A percentile compares a stretch with the other conserved stretches of the same genome.
These are phyloP conservation scores for Candida buenavistaensis DNA, from an alignment of 1,139 yeast genomes.

Conservation along the genomic window DNA sequence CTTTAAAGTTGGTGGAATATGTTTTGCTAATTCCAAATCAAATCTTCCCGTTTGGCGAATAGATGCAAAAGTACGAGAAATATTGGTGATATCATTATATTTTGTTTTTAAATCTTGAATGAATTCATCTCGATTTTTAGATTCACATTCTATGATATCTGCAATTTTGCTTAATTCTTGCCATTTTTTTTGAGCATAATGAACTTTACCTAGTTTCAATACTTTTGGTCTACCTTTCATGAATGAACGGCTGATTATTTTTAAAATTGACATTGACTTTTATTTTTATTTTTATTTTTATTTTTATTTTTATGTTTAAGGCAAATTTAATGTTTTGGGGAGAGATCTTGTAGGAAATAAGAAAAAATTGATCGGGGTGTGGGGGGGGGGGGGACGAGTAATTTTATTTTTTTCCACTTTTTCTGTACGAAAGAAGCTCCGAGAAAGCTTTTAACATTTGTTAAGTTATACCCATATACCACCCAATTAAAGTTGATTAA, in stretches of 20 bases:
- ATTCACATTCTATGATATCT: constrained; percentile 49
- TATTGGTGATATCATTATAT: constrained; percentile 46
- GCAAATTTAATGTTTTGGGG: not conserved
- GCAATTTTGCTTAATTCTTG: constrained; percentile 44
- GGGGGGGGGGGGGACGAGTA: not conserved
- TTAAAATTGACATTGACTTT: constrained; percentile 1
- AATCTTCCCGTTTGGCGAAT: constrained; percentile 62
- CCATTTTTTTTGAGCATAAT: constrained; percentile 61
- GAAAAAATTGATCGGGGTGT: too few species aligned
- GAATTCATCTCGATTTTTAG: constrained; percentile 49
- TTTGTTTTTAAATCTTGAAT: constrained; percentile 48
- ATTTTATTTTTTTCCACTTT: too few species aligned
- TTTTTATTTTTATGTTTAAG: not conserved
- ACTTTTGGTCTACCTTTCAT: constrained; percentile 46
- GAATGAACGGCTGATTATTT: not conserved
- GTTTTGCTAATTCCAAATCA: constrained; percentile 65
- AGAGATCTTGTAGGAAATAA: too few species aligned
- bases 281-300: not conserved
- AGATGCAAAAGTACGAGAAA: constrained; percentile 54
- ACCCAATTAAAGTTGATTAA: too few species aligned
- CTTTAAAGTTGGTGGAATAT: constrained; percentile 61
- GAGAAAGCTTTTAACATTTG: too few species aligned
- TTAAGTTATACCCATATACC: too few species aligned
- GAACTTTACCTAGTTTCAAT: constrained; percentile 56
- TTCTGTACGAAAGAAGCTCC: too few species aligned